Percentiles rank a stretch among this genome's conserved stretches.
These are phyloP conservation scores for Candida coleopterorum DNA, from an alignment of 805 yeast genomes.

Conservation along the genomic window DNA sequence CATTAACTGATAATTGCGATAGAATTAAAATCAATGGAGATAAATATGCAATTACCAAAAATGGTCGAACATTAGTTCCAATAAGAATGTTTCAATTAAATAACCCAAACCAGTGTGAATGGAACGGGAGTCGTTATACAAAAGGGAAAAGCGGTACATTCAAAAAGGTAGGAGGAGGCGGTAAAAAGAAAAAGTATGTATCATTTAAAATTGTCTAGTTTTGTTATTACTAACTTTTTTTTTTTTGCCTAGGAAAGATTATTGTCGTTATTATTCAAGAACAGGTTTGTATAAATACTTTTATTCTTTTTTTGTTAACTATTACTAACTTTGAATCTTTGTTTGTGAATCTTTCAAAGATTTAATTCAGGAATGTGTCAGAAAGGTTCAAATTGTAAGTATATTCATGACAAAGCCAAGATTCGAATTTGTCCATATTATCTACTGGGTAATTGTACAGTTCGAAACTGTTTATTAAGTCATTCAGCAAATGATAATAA, in stretches of 20 bases:
- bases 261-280: conserved; percentile 34
- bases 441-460: conserved; percentile 44
- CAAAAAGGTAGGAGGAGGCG: conserved; percentile 8
- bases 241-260: neutral
- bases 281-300: conserved; percentile 31
- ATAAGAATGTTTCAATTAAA: conserved; percentile 20
- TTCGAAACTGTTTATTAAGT: conserved; percentile 46
- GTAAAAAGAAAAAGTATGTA: conserved; percentile 4
- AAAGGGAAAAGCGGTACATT: conserved; percentile 24
- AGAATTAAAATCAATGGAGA: conserved; percentile 38
- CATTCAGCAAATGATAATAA: conserved; percentile 59
- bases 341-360: conserved; percentile 19
- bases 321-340: conserved; percentile 10
- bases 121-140: conserved; percentile 28
- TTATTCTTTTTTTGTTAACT: neutral
- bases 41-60: conserved; percentile 38
- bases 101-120: conserved; percentile 15
- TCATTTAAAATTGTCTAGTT: neutral
- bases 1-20: conserved; percentile 41
- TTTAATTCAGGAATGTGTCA: conserved; percentile 45
- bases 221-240: conserved; percentile 9
- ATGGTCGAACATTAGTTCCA: conserved; percentile 39
- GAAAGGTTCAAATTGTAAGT: conserved; percentile 48
- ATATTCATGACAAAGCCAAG: conserved; percentile 46
- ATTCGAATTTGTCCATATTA: conserved; percentile 52